Base-by-base conservation (phyloP, 1,284 basidiomycete species). In the Porogramme epimiltina region DNA sequence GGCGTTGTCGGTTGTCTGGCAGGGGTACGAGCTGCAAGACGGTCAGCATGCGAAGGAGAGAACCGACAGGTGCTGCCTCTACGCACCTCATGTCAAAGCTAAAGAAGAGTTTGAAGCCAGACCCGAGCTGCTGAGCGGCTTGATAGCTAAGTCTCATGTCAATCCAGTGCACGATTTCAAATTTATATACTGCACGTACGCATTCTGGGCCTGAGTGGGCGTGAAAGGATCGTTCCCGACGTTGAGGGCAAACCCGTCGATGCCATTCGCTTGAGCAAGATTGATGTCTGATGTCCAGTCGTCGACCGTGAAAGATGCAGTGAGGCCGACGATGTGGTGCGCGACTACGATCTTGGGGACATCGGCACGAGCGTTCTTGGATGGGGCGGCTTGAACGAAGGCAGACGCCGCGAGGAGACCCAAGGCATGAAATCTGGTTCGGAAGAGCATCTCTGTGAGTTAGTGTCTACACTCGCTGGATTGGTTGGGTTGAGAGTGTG, bases 41-140 rank as follows among this genome's bases (percentile, higher is more conserved):
- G 44, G 28, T n/a, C n/a, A n/a, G 20, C 11, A 40, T 26, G 16
- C 18, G 38, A 9, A 13, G 16, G 9, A 13, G 19, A 2, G 19
- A 8, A 2, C 13, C n/a, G 19, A n/a, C 9, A 11, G 16, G 38
- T 15, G n/a, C 11, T n/a, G 37, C 3, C 1, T 9, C 19, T 42
- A 70, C 78, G 26, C 54, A 86, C 77, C 83, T 78, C 87, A 93
- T 90, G 67, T 93, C 91, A 45, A 92, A 80, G 16, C 85, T 89
- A 61, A 93, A 67, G 73, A 91, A 92, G 46, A 93, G 71, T 67
- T 89, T 89, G 75, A 93, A 93, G 44, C 69, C 73, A 4, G 78
- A 72, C 16, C 75, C 78, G 15, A 78, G 79, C 47, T 78, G 69
- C 20, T 69, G 63, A 13, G 86, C 85, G 36, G 85, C 84, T 43